Evolutionary conservation across 2,329 filamentous ascomycete genomes (phyloP), one percentile per base, ranked within the genome.

Genomic region (Sarocladium strictum): DNA sequence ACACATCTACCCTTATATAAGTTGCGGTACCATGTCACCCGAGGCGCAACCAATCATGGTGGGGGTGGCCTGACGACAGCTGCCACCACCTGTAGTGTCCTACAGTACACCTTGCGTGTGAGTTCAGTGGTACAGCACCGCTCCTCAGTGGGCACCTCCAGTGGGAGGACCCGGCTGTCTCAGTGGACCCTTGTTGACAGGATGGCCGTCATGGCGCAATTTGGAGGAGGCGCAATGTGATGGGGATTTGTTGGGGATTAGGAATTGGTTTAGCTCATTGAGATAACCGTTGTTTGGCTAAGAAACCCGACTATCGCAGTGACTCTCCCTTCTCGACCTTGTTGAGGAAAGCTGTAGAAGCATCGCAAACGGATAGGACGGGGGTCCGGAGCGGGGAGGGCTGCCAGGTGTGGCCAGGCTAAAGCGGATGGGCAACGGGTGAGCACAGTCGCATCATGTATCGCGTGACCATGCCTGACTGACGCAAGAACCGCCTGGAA

Each of bases 401-500:
- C 27, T 51, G 17, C 47, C 33, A 12, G 12, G 3, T n/a, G n/a
- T n/a, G n/a, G 43, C 43, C 4, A n/a, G 47, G 47, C 47, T n/a
- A 32, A 11, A 29, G 17, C 11, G n/a, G 29, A 26, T 5, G 29
- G 43, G n/a, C 43, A 51, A 27, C 27, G 47, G 47, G 27, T 51
- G 47, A 51, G 47, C 27, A 29, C 47, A 51, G 47, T 51, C 47
- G 27, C 47, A 51, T 51, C 47, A 51, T 51, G 47, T 33, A 51
- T 51, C 47, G 47, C 47, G 47, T 51, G 47, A 51, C 47, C 47
- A 51, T 23, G n/a, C 27, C 27, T 27, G 47, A 51, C 47, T 51
- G 47, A 51, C 47, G 47, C 47, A 51, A 51, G 47, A 51, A 51
- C 27, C 26, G n/a, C 47, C 47, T 51, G 47, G 47, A 51, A 51